phyloP scores from a whole-genome alignment of 805 yeast genomes.

The Ogataea philodendri region DNA sequence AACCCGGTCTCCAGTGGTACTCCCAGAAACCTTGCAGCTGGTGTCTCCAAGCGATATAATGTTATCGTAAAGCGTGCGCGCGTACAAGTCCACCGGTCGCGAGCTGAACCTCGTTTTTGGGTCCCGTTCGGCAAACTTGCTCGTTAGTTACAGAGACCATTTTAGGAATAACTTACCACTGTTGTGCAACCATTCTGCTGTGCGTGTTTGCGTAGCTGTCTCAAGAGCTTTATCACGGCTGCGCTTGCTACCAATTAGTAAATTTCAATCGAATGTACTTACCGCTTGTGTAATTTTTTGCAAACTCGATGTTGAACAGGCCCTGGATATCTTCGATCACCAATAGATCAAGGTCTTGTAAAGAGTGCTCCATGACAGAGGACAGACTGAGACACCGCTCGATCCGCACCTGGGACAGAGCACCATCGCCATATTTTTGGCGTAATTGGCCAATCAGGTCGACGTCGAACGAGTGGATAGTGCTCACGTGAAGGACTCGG shows the following conservation, averaged over 20 bases:
- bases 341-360: slow-evolving; percentile 12
- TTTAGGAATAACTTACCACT: slow-evolving; percentile 21
- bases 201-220: slow-evolving; percentile 25
- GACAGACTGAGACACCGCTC: slow-evolving; percentile 19
- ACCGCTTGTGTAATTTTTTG: slow-evolving; percentile 26
- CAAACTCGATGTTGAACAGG: slow-evolving; percentile 27
- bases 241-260: slow-evolving; percentile 22
- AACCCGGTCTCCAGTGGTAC: too few relatives aligned
- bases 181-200: slow-evolving; percentile 18
- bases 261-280: slow-evolving; percentile 12
- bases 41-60: slow-evolving; percentile 13
- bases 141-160: slow-evolving; percentile 9
- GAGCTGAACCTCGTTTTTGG: slow-evolving; percentile 17
- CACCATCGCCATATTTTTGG: slow-evolving; percentile 1
- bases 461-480: slow-evolving; percentile 4
- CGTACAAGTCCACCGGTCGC: slow-evolving; percentile 21
- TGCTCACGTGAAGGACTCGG: slow-evolving; percentile 5
- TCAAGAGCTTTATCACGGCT: slow-evolving; percentile 15
- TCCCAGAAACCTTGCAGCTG: too few relatives aligned
- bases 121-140: slow-evolving; percentile 20
- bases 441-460: not conserved
- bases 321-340: slow-evolving; percentile 31
- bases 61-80: slow-evolving; percentile 25
- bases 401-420: slow-evolving; percentile 9
- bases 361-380: slow-evolving; percentile 7